A percentile compares a stretch with the other conserved stretches of the same genome.
Conservation (phyloP, 2,329 filamentous ascomycete species). For the Fusarium caatingaense region DNA sequence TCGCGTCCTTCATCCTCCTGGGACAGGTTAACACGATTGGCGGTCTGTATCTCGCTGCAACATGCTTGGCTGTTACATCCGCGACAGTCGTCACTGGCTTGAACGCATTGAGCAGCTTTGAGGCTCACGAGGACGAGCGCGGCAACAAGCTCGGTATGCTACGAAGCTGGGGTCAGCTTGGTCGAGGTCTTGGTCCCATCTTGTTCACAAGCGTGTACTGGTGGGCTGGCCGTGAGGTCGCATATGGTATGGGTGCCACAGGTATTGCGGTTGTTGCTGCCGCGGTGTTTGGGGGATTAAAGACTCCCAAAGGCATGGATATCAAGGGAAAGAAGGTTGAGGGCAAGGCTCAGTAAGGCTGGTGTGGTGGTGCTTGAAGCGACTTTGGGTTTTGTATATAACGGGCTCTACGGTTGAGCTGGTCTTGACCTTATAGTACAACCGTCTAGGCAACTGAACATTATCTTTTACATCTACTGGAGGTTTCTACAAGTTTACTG, state of each 20-base stretch:
- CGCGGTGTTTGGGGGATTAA: slow-evolving; percentile 77
- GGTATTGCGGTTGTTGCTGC: slow-evolving; percentile 81
- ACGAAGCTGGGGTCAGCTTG: slow-evolving; percentile 85
- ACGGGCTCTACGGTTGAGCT: slow-evolving; percentile 18
- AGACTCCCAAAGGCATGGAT: slow-evolving; percentile 63
- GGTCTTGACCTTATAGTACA: slow-evolving; percentile 25
- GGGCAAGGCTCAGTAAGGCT: slow-evolving; percentile 31
- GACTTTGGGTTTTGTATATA: slow-evolving; percentile 5
- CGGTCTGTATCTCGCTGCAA: slow-evolving; percentile 83
- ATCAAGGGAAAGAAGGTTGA: slow-evolving; percentile 35
- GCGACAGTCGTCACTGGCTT: slow-evolving; percentile 95
- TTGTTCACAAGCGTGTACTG: slow-evolving; percentile 96
- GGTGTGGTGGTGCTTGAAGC: neutral
- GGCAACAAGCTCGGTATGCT: slow-evolving; percentile 89
- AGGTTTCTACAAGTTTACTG: neutral
- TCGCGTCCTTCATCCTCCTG: slow-evolving; percentile 83
- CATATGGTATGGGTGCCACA: slow-evolving; percentile 82
- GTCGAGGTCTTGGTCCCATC: slow-evolving; percentile 85
- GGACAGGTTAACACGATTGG: slow-evolving; percentile 73
- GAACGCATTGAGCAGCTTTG: slow-evolving; percentile 91
- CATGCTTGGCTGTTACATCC: slow-evolving; percentile 86
- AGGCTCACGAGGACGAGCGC: slow-evolving; percentile 81
- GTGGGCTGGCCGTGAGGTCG: slow-evolving; percentile 92
- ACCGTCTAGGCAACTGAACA: neutral
- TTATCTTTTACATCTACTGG: neutral